These are phyloP conservation scores for Phlyctochytrium bullatum DNA, from an alignment of 192 early-diverging fungal genomes.

Conservation along the genomic window DNA sequence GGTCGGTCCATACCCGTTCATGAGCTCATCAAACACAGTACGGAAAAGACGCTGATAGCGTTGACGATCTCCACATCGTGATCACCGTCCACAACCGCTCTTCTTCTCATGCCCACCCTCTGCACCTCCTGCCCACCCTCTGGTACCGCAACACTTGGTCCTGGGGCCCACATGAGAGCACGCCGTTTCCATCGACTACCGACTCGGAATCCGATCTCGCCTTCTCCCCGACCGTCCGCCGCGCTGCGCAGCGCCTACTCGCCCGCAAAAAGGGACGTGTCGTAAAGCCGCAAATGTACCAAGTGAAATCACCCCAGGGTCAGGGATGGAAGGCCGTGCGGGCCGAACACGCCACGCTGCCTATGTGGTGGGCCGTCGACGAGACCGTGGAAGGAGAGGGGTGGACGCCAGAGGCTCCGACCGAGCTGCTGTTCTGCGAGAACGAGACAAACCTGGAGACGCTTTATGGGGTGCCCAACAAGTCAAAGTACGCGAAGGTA, in stretches of 20 bases:
- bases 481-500: constrained; percentile 16
- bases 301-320: not conserved
- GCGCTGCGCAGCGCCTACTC: constrained; percentile 9
- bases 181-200: not conserved
- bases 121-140: constrained; percentile 28
- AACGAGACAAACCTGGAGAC: constrained; percentile 47
- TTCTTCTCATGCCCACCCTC: constrained; percentile 5
- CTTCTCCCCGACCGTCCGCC: constrained; percentile 4
- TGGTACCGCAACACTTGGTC: constrained; percentile 34
- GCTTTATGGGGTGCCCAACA: constrained; percentile 42
- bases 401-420: constrained; percentile 21
- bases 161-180: constrained; percentile 6
- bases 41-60: constrained; percentile 24
- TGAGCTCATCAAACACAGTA: constrained; percentile 13
- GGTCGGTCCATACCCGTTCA: not conserved
- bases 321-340: not conserved
- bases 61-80: constrained; percentile 17
- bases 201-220: constrained; percentile 1
- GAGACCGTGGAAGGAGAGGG: not conserved
- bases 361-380: not conserved
- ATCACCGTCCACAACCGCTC: constrained; percentile 22
- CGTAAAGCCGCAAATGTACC: not conserved
- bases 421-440: constrained; percentile 47
- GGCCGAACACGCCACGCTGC: not conserved
- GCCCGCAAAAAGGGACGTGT: not conserved